These are phyloP conservation scores for Piloderma croceum DNA, from an alignment of 768 basidiomycete species.

Conservation along the genomic window DNA sequence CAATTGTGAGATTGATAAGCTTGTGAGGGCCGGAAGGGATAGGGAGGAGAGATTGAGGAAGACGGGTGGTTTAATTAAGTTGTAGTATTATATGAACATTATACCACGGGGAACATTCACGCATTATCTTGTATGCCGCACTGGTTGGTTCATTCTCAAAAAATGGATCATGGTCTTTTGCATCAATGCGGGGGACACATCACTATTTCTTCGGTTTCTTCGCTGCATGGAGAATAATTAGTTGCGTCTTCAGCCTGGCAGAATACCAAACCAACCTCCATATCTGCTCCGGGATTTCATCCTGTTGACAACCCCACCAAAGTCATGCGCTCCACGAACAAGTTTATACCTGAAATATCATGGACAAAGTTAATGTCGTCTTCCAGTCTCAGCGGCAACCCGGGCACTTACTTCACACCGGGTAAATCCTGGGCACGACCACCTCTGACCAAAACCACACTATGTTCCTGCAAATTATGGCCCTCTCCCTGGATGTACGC, in stretches of 20 bases:
- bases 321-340: slow-evolving; percentile 88
- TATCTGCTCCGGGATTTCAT: slow-evolving; percentile 83
- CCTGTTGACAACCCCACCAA: slow-evolving; percentile 84
- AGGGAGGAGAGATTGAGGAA: slow-evolving; percentile 65
- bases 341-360: slow-evolving; percentile 74
- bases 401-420: slow-evolving; percentile 76
- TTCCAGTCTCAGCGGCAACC: not conserved
- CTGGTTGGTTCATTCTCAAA: not conserved
- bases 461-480: slow-evolving; percentile 96
- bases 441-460: slow-evolving; percentile 90
- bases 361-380: not conserved
- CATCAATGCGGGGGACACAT: not conserved
- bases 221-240: slow-evolving; percentile 27
- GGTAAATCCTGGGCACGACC: slow-evolving; percentile 97
- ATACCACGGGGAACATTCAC: too few relatives aligned
- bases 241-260: not conserved
- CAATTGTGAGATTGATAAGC: slow-evolving; percentile 83
- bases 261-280: slow-evolving; percentile 53
- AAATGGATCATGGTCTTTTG: not conserved
- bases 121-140: too few relatives aligned
- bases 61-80: slow-evolving; percentile 49
- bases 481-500: slow-evolving; percentile 98
- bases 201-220: slow-evolving; percentile 84
- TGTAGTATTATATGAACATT: too few relatives aligned
- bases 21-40: slow-evolving; percentile 53